Base-by-base conservation (phyloP, 768 basidiomycete species). In the Lactarius tabidus region DNA sequence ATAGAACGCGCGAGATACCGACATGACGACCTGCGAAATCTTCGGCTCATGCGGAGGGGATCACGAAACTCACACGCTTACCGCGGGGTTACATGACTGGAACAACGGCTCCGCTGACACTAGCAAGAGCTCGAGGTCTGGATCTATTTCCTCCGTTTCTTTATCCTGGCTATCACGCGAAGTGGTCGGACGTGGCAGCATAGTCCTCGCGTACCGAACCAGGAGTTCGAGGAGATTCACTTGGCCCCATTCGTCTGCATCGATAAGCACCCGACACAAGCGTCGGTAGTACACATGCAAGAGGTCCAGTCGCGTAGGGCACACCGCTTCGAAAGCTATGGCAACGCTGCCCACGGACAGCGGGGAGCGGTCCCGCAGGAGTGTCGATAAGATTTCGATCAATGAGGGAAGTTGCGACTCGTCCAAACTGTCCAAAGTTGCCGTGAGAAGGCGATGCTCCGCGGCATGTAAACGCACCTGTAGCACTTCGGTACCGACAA, bases 241-340 rank as follows among this genome's bases (percentile, higher is more conserved):
- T 75, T 98, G 97, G 0, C 94, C 95, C 97, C 97, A 99, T 74
- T 97, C 96, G 71, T 99, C 97, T 5, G 89, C 87, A 71, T 99
- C 95, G 38, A 93, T 82, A 2, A 98, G 78, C n/a, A 90, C 79
- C 51, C 82, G 81, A 72, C 94, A 97, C 35, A 95, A 78, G 31
- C 91, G 85, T 28, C 95, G 82, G 71, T 91, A 99, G 69, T 97
- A 91, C 20, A 83, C 82, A 71, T 99, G 97, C 1, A 99, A 76
- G 15, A 97, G 84, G 71, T 96, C 93, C 15, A 95, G 82, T 53
- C 89, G 83, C 0, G 89, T 88, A 0, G 94, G 92, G 72, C 92
- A 95, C n/a, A 98, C 84, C 0, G 85, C 82, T 65, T 90, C 84
- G 72, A 97, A 97, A 0, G 97, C 94, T 14, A 88, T 82, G 1